These are phyloP conservation scores for Trametes versicolor DNA, from an alignment of 1,284 basidiomycete species.

Conservation along the genomic window DNA sequence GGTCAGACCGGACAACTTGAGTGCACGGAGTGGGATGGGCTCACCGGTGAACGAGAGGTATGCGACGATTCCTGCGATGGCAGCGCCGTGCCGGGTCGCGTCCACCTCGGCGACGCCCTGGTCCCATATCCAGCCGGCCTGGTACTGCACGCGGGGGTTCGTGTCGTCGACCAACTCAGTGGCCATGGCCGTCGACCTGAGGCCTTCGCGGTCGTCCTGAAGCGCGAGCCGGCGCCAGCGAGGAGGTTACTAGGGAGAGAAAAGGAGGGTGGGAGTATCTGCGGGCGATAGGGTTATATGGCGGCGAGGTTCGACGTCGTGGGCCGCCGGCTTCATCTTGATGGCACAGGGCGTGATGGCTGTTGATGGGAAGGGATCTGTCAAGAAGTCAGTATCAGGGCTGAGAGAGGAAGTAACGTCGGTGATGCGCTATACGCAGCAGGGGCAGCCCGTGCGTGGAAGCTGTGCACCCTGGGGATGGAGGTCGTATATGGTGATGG, in stretches of 20 bases:
- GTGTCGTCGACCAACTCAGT: conserved; percentile 25
- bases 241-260: background rate
- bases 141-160: conserved; percentile 27
- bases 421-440: conserved; percentile 2
- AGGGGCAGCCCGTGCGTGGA: too few species aligned
- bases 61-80: conserved; percentile 2
- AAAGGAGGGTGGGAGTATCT: background rate
- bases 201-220: background rate
- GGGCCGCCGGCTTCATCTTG: background rate
- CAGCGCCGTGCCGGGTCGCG: conserved; percentile 28
- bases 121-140: conserved; percentile 28
- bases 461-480: too few species aligned
- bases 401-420: background rate
- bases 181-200: background rate
- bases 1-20: background rate
- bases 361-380: background rate
- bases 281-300: background rate
- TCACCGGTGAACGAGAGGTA: conserved; percentile 28
- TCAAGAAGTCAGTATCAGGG: background rate
- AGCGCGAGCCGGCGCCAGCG: background rate
- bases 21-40: background rate
- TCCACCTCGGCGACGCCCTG: conserved; percentile 28
- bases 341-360: background rate
- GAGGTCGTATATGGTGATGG: too few species aligned
- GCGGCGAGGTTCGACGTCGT: background rate